Percentiles rank a stretch among this genome's conserved stretches.
Conservation (phyloP, 1,284 basidiomycete genomes). For the Malassezia brasiliensis region DNA sequence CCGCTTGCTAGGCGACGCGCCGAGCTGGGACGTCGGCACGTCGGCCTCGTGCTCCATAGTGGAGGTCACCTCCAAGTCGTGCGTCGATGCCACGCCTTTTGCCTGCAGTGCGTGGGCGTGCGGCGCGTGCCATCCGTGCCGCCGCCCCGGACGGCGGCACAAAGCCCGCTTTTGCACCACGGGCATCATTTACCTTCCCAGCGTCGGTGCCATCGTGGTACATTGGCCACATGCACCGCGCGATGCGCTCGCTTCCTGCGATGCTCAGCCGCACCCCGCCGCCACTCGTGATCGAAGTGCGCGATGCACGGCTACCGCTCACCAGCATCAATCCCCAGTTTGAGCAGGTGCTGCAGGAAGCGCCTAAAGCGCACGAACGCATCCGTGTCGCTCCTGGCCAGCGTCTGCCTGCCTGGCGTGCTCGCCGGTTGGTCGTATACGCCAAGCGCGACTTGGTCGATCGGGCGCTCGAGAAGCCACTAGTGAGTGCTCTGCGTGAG, state of each 20-base stretch:
- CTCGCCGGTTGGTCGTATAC: conserved; percentile 68
- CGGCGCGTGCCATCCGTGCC: not conserved
- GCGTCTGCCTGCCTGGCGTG: conserved; percentile 22
- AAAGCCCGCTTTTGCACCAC: conserved; percentile 36
- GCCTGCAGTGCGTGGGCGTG: not conserved
- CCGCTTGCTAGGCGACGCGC: not conserved
- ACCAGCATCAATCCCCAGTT: conserved; percentile 80
- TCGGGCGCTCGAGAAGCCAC: conserved; percentile 61
- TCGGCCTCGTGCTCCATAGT: conserved; percentile 5
- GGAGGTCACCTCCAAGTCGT: not conserved
- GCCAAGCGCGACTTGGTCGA: conserved; percentile 89
- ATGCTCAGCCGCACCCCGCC: conserved; percentile 59
- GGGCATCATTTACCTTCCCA: conserved; percentile 50
- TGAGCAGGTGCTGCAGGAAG: conserved; percentile 35
- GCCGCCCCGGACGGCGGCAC: not conserved
- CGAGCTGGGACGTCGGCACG: not conserved
- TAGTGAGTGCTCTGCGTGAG: conserved; percentile 50
- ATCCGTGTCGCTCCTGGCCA: conserved; percentile 18
- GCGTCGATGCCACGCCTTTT: not conserved
- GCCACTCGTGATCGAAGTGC: conserved; percentile 76
- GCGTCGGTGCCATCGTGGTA: conserved; percentile 75
- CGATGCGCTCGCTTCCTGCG: conserved; percentile 53
- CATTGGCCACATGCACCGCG: conserved; percentile 74
- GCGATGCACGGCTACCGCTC: conserved; percentile 82
- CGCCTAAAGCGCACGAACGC: conserved; percentile 25